phyloP scores from a whole-genome alignment of 225 moss, liverwort and hornwort genomes.

The Polytrichum commune region DNA sequence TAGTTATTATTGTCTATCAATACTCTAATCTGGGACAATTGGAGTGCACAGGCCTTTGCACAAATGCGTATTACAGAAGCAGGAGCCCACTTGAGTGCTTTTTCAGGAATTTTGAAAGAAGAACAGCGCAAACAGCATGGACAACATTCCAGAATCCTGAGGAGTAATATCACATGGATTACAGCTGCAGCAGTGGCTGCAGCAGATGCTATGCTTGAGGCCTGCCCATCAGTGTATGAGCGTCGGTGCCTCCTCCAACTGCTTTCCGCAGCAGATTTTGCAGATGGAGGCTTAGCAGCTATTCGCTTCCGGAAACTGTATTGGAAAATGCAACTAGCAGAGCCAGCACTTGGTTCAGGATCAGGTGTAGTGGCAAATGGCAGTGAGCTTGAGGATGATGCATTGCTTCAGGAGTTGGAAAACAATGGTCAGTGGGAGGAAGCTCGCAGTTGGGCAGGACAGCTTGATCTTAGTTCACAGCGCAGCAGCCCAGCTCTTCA shows the following conservation, averaged over 20 bases:
- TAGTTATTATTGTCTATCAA: neutral
- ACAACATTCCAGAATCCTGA: slow-evolving; percentile 44
- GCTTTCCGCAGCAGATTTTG: slow-evolving; percentile 90
- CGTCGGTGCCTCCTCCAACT: slow-evolving; percentile 88
- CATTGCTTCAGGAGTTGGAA: slow-evolving; percentile 75
- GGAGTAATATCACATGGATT: slow-evolving; percentile 70
- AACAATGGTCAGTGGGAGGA: slow-evolving; percentile 92
- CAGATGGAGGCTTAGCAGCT: slow-evolving; percentile 91
- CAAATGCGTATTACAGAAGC: slow-evolving; percentile 99
- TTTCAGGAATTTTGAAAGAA: slow-evolving; percentile 81
- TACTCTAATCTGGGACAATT: neutral
- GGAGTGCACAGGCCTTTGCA: slow-evolving; percentile 66
- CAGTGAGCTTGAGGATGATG: slow-evolving; percentile 77
- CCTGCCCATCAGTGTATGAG: slow-evolving; percentile 90
- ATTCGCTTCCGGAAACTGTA: slow-evolving; percentile 79
- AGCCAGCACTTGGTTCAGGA: slow-evolving; percentile 78
- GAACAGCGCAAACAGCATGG: slow-evolving; percentile 61
- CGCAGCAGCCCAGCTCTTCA: slow-evolving; percentile 71
- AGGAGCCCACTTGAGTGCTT: slow-evolving; percentile 73
- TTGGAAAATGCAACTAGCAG: slow-evolving; percentile 96
- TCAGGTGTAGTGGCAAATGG: slow-evolving; percentile 53
- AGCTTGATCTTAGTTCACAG: slow-evolving; percentile 73
- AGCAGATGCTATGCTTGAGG: slow-evolving; percentile 91
- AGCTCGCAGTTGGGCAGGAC: slow-evolving; percentile 95
- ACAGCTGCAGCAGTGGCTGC: slow-evolving; percentile 85